Percentiles rank a stretch among this genome's conserved stretches.
Evolutionary conservation across 176 grass and related monocot genomes (phyloP).

Genomic region (Dendrocalamus sinicus): DNA sequence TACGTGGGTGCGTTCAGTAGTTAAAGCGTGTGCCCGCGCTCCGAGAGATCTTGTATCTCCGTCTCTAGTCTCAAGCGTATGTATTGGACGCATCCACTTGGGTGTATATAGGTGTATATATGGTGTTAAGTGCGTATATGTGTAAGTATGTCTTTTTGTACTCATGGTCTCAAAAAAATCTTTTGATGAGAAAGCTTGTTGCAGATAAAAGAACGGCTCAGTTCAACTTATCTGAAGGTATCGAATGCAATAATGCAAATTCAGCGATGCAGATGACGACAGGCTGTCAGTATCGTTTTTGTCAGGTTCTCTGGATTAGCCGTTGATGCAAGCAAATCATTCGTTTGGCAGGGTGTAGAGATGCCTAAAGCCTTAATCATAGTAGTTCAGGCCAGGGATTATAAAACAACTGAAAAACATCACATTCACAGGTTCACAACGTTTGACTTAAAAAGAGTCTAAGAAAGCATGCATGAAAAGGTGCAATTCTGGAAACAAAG

Average conservation of each 20-base stretch:
- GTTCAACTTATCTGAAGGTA: conserved; percentile 18
- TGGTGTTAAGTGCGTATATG: no score
- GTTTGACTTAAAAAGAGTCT: conserved; percentile 20
- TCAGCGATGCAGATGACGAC: neutral
- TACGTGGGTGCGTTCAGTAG: no score
- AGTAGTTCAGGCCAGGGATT: neutral
- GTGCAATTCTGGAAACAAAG: neutral
- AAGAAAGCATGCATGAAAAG: neutral
- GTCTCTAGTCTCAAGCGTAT: no score
- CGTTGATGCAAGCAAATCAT: conserved; percentile 6
- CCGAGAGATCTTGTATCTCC: rapidly evolving
- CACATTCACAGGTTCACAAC: conserved; percentile 42
- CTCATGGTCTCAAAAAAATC: no score
- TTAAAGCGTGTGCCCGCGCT: no score
- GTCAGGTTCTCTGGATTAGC: conserved; percentile 21
- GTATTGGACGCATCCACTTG: no score
- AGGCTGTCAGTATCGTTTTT: neutral
- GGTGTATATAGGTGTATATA: no score
- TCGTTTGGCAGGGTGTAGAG: neutral
- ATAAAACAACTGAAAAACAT: neutral
- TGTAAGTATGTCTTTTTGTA: no score
- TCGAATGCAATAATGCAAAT: neutral
- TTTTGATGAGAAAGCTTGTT: neutral
- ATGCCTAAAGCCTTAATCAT: neutral
- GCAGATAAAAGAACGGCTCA: neutral